These are phyloP conservation scores for Sordariomycetes sp. DNA, from an alignment of 2,329 filamentous ascomycete species.

Conservation along the genomic window DNA sequence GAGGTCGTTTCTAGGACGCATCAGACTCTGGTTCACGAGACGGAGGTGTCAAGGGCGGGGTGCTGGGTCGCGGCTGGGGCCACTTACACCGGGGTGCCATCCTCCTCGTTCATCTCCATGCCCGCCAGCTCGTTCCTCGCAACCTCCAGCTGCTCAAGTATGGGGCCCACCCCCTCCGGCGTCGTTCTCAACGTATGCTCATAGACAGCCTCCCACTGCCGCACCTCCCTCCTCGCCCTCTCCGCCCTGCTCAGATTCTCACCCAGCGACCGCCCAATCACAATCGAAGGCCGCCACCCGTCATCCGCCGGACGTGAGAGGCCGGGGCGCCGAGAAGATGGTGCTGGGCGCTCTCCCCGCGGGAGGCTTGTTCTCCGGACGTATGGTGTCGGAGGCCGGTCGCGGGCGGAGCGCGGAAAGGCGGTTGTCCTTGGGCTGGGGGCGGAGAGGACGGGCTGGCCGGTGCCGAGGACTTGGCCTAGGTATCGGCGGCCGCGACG, in stretches of 20 bases:
- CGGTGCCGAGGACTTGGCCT: neutral
- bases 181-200: conserved; percentile 11
- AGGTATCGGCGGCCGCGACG: neutral
- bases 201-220: conserved; percentile 19
- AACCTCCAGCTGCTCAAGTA: conserved; percentile 12
- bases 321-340: too few species aligned
- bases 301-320: neutral
- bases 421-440: neutral
- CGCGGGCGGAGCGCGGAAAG: neutral
- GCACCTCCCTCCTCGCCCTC: conserved; percentile 20
- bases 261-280: conserved; percentile 20
- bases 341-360: neutral
- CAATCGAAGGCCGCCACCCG: conserved; percentile 12
- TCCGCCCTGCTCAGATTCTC: conserved; percentile 21
- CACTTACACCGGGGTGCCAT: conserved; percentile 5
- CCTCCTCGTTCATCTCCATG: conserved; percentile 12
- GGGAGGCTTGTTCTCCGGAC: neutral
- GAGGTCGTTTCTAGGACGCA: conserved; percentile 4
- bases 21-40: neutral
- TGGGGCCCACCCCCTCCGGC: conserved; percentile 7
- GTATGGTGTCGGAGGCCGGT: neutral
- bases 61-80: neutral
- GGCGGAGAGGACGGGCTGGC: neutral
- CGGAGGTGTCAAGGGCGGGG: neutral
- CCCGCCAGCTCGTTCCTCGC: conserved; percentile 10